phyloP scores from a whole-genome alignment of 768 basidiomycete genomes.

The Termitomyces sp. region DNA sequence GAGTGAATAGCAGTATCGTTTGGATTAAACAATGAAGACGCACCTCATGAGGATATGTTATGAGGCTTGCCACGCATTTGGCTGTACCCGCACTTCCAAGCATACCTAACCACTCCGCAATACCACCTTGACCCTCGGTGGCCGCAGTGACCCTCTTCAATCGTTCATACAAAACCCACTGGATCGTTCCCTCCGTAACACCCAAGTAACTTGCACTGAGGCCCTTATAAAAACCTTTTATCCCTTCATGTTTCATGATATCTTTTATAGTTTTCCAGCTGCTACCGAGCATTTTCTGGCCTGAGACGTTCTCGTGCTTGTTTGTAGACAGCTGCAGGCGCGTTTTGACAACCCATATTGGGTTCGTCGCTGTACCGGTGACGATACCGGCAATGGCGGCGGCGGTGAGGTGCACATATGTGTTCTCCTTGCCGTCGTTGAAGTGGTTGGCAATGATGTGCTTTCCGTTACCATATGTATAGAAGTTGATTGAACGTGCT shows the following conservation, averaged over 20 bases:
- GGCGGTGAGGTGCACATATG: constrained; percentile 78
- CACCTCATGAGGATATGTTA: constrained; percentile 98
- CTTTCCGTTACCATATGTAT: constrained; percentile 96
- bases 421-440: constrained; percentile 76
- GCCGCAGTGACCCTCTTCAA: constrained; percentile 65
- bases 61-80: constrained; percentile 88
- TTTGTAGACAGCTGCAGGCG: constrained; percentile 72
- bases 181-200: constrained; percentile 93
- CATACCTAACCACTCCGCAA: constrained; percentile 72
- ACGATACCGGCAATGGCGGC: constrained; percentile 83
- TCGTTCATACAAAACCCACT: constrained; percentile 95
- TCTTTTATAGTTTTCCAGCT: constrained; percentile 59
- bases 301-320: constrained; percentile 11
- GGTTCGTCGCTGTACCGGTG: constrained; percentile 91
- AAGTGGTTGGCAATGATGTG: constrained; percentile 80
- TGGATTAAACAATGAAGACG: constrained; percentile 16
- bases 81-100: constrained; percentile 88
- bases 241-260: constrained; percentile 77
- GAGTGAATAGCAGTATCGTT: neutral
- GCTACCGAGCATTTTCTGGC: constrained; percentile 36
- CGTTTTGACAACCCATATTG: constrained; percentile 99
- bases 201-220: constrained; percentile 93
- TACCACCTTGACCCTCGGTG: constrained; percentile 50
- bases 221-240: constrained; percentile 91
- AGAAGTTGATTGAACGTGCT: constrained; percentile 96